Conservation (phyloP, 1,284 basidiomycete genomes). For the Phellinidium pouzarii region DNA sequence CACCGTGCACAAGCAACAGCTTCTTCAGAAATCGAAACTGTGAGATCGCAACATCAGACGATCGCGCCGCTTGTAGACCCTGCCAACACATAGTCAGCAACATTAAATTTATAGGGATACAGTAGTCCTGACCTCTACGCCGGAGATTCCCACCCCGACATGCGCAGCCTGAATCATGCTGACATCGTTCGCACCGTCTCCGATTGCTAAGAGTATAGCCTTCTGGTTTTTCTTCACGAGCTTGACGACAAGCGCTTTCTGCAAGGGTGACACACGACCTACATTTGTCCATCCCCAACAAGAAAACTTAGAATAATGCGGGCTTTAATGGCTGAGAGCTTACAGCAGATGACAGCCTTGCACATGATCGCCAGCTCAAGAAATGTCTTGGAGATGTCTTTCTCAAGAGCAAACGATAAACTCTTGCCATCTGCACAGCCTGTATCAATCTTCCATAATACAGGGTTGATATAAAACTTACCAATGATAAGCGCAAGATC, state of each 20-base stretch:
- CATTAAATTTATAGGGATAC: not conserved
- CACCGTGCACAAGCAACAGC: slow-evolving; percentile 91
- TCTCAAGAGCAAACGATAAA: slow-evolving; percentile 87
- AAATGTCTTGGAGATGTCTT: slow-evolving; percentile 84
- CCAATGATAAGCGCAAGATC: slow-evolving; percentile 95
- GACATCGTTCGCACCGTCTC: slow-evolving; percentile 96
- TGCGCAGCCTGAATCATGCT: slow-evolving; percentile 97
- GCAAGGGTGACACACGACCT: slow-evolving; percentile 96
- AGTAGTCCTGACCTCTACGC: slow-evolving; percentile 68
- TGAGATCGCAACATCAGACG: slow-evolving; percentile 95
- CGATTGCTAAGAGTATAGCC: slow-evolving; percentile 89
- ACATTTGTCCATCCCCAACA: slow-evolving; percentile 7
- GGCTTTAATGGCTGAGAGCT: slow-evolving; percentile 28
- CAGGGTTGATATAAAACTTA: slow-evolving; percentile 28
- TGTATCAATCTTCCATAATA: not conserved
- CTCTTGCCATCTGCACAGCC: slow-evolving; percentile 83
- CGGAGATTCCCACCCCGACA: slow-evolving; percentile 97
- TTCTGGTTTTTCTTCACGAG: slow-evolving; percentile 96
- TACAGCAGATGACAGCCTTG: slow-evolving; percentile 97
- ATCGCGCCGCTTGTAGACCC: slow-evolving; percentile 96
- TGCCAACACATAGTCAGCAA: slow-evolving; percentile 26
- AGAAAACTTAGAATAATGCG: not conserved
- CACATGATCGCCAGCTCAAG: slow-evolving; percentile 96
- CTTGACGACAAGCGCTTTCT: slow-evolving; percentile 98
- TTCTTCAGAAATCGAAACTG: slow-evolving; percentile 98